Evolutionary conservation across 2,329 filamentous ascomycete genomes (phyloP), one percentile per base, ranked within the genome.

Genomic region (Pseudocercospora musae): DNA sequence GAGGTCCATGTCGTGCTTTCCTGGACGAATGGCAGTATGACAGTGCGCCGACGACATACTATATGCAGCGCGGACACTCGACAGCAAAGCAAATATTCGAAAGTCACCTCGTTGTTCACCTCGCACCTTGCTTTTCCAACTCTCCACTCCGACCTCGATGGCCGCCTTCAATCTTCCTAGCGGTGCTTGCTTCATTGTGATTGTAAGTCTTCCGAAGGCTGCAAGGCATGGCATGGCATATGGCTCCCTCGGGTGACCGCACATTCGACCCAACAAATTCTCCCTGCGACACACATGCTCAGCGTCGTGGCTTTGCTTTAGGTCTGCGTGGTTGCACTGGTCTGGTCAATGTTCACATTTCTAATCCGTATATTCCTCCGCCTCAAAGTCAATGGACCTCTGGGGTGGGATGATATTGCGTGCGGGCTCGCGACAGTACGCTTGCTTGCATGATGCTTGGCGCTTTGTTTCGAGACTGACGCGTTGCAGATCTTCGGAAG

Each of bases 291-390:
- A 11, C 9, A n/a, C n/a, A n/a, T n/a, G n/a, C n/a, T n/a, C n/a
- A n/a, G n/a, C n/a, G n/a, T n/a, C n/a, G n/a, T n/a, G n/a, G n/a
- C n/a, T 7, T 29, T 7, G 8, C 29, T 31, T 13, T 13, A 31
- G 53, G 64, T 66, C 50, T 62, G 60, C 25, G 25, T 61, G 18
- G 71, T 70, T 4, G 68, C 58, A n/a, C 59, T 68, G 29, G 54
- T 68, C 48, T 73, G 66, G 68, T 65, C 69, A 1, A 48, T 67
- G 15, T 57, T 71, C 21, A 65, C 68, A 25, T 70, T 70, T 49
- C n/a, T 59, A 8, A 68, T 73, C 44, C 70, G 72, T 5, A 20
- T 70, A 1, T 72, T 71, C 64, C 65, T 73, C 10, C 68, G 72
- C 11, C 25, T 65, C 3, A 69, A 64, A 56, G 66, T 74, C 66